Conservation (phyloP, 495 filamentous ascomycete species). For the Elasticomyces elasticus region DNA sequence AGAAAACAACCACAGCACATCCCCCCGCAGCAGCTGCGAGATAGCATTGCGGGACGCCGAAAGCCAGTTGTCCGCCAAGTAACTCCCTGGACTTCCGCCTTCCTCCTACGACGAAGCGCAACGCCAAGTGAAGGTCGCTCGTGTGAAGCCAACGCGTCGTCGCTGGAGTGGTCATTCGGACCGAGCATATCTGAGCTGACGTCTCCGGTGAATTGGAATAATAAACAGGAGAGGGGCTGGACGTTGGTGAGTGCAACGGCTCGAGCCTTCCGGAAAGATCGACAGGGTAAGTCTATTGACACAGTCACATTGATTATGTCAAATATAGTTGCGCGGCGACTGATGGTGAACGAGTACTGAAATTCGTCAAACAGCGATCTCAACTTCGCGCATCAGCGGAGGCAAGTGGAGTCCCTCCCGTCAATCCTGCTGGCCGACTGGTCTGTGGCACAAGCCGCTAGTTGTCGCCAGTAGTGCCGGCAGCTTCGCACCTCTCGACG, state of each 20-base stretch:
- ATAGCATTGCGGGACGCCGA: neutral
- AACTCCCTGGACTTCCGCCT: too few species aligned
- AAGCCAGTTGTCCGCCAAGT: neutral
- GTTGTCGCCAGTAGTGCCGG: neutral
- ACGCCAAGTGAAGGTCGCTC: neutral
- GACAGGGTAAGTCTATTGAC: neutral
- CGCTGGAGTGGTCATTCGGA: neutral
- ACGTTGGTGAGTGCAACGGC: neutral
- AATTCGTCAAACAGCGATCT: too few species aligned
- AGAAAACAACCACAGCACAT: neutral
- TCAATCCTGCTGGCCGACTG: neutral
- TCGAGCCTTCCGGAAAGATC: constrained; percentile 1
- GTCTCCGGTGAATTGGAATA: neutral
- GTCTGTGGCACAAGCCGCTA: neutral
- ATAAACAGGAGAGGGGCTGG: neutral
- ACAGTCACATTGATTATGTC: neutral
- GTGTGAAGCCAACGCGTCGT: neutral
- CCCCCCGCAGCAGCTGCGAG: neutral
- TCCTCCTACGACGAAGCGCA: neutral
- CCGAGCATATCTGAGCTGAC: neutral
- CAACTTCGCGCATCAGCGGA: too few species aligned
- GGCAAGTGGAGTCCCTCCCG: neutral
- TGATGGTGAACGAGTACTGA: neutral
- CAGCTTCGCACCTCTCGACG: neutral
- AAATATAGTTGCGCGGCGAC: neutral